Evolutionary conservation across 1,139 yeast genomes (phyloP).

Genomic region (Hemisphaericaspora subhashii): DNA sequence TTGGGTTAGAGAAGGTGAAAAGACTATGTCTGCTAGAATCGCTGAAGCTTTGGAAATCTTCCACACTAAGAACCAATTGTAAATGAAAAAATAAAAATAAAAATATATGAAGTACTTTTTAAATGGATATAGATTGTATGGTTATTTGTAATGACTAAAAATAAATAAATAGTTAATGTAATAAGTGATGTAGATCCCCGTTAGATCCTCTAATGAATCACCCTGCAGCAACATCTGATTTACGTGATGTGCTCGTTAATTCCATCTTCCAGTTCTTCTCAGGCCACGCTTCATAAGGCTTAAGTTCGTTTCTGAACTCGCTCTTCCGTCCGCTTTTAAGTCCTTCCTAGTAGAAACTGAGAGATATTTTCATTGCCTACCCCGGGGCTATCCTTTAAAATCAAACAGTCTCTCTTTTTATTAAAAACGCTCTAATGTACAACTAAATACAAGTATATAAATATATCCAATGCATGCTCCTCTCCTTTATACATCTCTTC

Average conservation of each 20-base stretch:
- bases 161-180: constrained; percentile 3
- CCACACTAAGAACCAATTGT: constrained; percentile 73
- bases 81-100: constrained; percentile 17
- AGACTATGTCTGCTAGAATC: constrained; percentile 91
- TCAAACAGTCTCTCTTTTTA: neutral
- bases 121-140: constrained; percentile 3
- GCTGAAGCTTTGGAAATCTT: constrained; percentile 80
- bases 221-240: too few species aligned
- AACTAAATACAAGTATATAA: constrained; percentile 1
- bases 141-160: constrained; percentile 3
- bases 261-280: too few species aligned
- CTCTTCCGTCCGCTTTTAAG: too few species aligned
- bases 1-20: constrained; percentile 99
- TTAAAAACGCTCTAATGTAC: constrained; percentile 3
- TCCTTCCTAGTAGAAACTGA: too few species aligned
- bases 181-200: neutral
- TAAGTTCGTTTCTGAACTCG: too few species aligned
- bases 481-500: neutral
- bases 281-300: too few species aligned
- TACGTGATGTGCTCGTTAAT: too few species aligned
- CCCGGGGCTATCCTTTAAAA: neutral
- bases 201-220: too few species aligned
- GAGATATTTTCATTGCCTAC: too few species aligned
- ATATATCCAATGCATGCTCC: neutral
- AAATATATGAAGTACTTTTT: too few species aligned